phyloP scores from a whole-genome alignment of 2,329 filamentous ascomycete genomes.

The Tolypocladium inflatum region DNA sequence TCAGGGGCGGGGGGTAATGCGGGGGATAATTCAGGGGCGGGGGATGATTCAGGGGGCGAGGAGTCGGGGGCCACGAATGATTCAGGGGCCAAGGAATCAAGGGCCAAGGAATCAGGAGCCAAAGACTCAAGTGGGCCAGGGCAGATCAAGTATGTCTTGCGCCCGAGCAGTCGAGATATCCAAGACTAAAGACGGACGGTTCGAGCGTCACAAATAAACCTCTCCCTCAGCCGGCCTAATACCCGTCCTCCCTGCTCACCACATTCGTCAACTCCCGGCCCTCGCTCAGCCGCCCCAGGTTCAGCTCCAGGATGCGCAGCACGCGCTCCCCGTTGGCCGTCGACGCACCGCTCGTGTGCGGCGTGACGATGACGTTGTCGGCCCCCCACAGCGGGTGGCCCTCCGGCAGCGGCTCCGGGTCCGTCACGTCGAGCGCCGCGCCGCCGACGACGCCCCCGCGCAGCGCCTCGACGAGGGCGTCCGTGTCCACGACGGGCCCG shows the following conservation, averaged over 20 bases:
- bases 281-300: not conserved
- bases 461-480: not conserved
- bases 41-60: too few relatives aligned
- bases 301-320: not conserved
- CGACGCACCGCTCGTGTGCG: constrained; percentile 14
- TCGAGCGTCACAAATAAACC: too few relatives aligned
- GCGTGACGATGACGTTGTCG: constrained; percentile 50
- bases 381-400: constrained; percentile 56
- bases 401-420: constrained; percentile 59
- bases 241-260: not conserved
- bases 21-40: not conserved
- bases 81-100: too few relatives aligned
- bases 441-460: constrained; percentile 27
- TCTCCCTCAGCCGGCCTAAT: too few relatives aligned
- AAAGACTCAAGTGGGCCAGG: too few relatives aligned
- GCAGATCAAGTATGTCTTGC: not conserved
- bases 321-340: not conserved
- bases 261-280: not conserved
- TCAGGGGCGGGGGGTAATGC: not conserved
- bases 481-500: not conserved
- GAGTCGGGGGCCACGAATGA: not conserved
- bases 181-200: not conserved
- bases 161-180: not conserved
- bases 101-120: too few relatives aligned
- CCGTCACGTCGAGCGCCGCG: constrained; percentile 62